Percentiles rank a stretch among this genome's conserved stretches.
Conservation (phyloP, 148 eudicot species). For the Salicornia ramosissima region DNA sequence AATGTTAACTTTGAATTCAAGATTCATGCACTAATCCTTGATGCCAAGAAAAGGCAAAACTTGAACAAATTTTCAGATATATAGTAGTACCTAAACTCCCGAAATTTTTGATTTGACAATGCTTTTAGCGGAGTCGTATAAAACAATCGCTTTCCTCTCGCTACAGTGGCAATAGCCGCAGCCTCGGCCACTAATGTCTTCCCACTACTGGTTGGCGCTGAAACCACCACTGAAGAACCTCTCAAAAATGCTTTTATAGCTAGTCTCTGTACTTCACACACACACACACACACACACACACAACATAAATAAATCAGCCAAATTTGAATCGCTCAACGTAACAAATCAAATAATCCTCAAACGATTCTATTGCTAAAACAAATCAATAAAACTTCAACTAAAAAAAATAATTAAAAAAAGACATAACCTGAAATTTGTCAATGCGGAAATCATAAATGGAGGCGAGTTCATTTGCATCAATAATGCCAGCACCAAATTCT, state of each 20-base stretch:
- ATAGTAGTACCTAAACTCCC: slow-evolving; percentile 66
- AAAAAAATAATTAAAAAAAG: slow-evolving; percentile 1
- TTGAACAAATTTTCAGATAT: neutral
- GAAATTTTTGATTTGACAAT: slow-evolving; percentile 91
- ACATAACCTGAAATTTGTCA: slow-evolving; percentile 80
- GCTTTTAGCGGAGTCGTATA: slow-evolving; percentile 98
- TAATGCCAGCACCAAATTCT: slow-evolving; percentile 62
- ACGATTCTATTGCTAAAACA: neutral
- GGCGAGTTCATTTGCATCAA: slow-evolving; percentile 77
- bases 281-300: too few species aligned
- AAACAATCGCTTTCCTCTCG: slow-evolving; percentile 75
- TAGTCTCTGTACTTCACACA: slow-evolving; percentile 38
- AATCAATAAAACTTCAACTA: neutral
- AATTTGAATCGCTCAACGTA: neutral
- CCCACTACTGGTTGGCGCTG: slow-evolving; percentile 98
- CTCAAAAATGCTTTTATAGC: slow-evolving; percentile 83
- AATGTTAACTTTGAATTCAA: neutral
- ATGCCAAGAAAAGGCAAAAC: neutral
- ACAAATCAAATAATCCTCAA: neutral
- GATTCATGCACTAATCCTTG: neutral
- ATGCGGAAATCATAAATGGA: slow-evolving; percentile 76
- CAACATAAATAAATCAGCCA: neutral
- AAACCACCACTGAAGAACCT: slow-evolving; percentile 95
- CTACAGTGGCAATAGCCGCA: slow-evolving; percentile 87
- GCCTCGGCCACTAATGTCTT: slow-evolving; percentile 96